Evolutionary conservation across 352 stramenopile genomes (phyloP), one percentile per base, ranked within the genome.

Genomic region (Phytophthora pluvialis): DNA sequence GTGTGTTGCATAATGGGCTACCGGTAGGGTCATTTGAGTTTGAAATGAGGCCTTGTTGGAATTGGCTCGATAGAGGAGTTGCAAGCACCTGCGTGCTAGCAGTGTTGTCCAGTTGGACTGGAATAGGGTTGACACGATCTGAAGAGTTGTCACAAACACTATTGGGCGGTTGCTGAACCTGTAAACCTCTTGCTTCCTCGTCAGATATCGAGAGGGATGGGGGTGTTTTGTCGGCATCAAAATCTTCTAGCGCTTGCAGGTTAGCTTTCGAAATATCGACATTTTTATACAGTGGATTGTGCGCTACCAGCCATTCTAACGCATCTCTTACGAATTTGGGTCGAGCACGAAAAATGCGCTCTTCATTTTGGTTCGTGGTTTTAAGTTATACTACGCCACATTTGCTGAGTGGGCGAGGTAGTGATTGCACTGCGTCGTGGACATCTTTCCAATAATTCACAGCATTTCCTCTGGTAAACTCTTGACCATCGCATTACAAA

Each of bases 391-490:
- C 6, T 1, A 60, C 33, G 13, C 50, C 42, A 26, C 42, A 52
- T 11, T 61, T 33, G 5, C 7, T 25, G 0, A 67, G 21, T 8
- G 59, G 48, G 12, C 48, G 12, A 5, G 59, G 48, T 0, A 67
- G 33, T 16, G 39, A 25, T 1, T 18, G 38, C 2, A 32, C 38
- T 7, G 40, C 29, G 13, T 59, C 28, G 1, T 38, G 25, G 31
- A 21, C 43, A 32, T 49, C 3, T 40, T 67, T 62, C 50, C 60
- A 67, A 18, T 67, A 62, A 12, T 62, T 62, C 1, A 67, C 35
- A 5, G 60, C 7, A 15, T 67, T 61, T 5, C 60, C 50, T 2
- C 44, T 28, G 3, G 60, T 56, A 51, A 67, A 67, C 10, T 58
- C 60, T 42, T 67, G 60, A 0, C 44, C 26, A 6, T 67, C 35